Percentiles rank a stretch among this genome's conserved stretches.
Evolutionary conservation across 495 filamentous ascomycete genomes (phyloP).

Genomic region (Sordaria brevicollis): DNA sequence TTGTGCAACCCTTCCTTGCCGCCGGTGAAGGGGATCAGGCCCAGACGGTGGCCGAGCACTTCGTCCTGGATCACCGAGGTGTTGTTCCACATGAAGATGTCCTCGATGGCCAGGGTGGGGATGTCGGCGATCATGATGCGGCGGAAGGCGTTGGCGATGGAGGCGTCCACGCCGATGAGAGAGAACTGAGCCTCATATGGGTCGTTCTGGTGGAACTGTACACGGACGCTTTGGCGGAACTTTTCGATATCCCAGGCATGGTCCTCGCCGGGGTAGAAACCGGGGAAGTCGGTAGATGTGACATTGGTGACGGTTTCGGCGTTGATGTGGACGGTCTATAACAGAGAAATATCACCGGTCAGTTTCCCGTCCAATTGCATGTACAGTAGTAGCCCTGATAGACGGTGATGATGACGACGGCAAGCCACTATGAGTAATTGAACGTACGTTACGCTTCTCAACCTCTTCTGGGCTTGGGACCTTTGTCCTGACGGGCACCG

Average conservation of each 20-base stretch:
- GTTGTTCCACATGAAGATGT: constrained; percentile 85
- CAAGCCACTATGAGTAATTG: neutral
- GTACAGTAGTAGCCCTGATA: neutral
- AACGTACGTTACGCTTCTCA: constrained; percentile 29
- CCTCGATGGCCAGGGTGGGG: constrained; percentile 86
- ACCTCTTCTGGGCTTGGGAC: constrained; percentile 29
- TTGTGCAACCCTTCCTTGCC: constrained; percentile 61
- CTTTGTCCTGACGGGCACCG: constrained; percentile 7
- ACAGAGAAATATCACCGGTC: constrained; percentile 2
- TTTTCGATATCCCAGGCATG: constrained; percentile 72
- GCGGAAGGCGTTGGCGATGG: constrained; percentile 95
- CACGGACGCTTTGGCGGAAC: constrained; percentile 55
- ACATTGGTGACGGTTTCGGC: constrained; percentile 82
- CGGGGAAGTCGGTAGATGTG: constrained; percentile 79
- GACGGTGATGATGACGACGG: neutral
- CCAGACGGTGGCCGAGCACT: constrained; percentile 79
- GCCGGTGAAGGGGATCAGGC: constrained; percentile 81
- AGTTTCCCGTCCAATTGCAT: neutral
- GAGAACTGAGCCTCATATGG: constrained; percentile 74
- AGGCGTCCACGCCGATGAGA: constrained; percentile 80
- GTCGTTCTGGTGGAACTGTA: constrained; percentile 77
- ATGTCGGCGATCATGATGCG: constrained; percentile 95
- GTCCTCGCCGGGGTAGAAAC: constrained; percentile 83
- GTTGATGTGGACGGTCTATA: constrained; percentile 74
- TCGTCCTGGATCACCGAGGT: constrained; percentile 97